Base-by-base conservation (phyloP, 345 rosid species). In the Gossypium longicalyx region DNA sequence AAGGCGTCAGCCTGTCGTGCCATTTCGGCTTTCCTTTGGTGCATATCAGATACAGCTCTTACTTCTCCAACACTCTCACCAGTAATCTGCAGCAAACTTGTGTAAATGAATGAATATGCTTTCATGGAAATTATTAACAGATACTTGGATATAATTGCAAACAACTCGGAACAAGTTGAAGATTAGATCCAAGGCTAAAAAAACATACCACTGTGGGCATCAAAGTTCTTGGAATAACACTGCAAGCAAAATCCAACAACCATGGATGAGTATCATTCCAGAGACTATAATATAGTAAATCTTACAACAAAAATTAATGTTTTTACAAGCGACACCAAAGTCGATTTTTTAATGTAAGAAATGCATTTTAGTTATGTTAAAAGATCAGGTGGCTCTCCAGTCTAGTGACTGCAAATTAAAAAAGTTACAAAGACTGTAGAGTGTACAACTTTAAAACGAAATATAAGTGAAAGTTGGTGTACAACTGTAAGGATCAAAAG, bases 21-120 rank as follows among this genome's bases (percentile, higher is more conserved):
- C 98, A 92, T 92, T 81, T 92, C 97, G 0, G 97, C 97, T 85
- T 94, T 94, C 76, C 98, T 85, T 80, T 94, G 97, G 81, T 92
- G 98, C 97, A 94, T 92, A 80, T 86, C 87, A 17, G 97, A 89
- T 1, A 94, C 98, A 6, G 98, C 88, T 82, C 83, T 88, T n/a
- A 89, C 92, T 82, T 92, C 98, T 48, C 98, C 98, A 57, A 92
- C 91, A 9, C 90, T 70, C 72, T 90, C 89, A 44, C 97, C 97
- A 2, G 91, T 89, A 78, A 94, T 79, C 98, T 94, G 80, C 66
- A 78, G 53, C 63, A 73, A 27, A 54, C 13, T 3, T 9, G 10
- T 15, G 19, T 72, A 52, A 45, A 47, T 9, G 16, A 52, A 44
- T 4, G 57, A 47, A 23, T 11, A 23, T 11, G 53, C 52, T 70